A percentile compares a stretch with the other conserved stretches of the same genome.
Evolutionary conservation across 495 filamentous ascomycete species (phyloP).

Genomic region (Clohesyomyces aquaticus): DNA sequence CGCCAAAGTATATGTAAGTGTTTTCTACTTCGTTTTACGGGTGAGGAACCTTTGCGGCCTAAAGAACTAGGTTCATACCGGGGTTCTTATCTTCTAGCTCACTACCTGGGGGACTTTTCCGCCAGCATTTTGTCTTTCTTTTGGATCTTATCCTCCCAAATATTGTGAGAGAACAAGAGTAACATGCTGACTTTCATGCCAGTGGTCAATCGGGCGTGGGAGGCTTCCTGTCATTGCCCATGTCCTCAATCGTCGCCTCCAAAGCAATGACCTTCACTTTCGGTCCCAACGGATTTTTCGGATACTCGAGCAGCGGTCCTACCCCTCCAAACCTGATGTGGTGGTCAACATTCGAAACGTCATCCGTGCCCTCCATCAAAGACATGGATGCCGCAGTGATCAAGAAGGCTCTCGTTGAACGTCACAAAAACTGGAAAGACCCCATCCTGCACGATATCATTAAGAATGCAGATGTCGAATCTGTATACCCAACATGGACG

Average conservation of each 20-base stretch:
- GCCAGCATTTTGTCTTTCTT: background rate
- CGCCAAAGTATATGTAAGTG: constrained; percentile 52
- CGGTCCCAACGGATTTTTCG: constrained; percentile 62
- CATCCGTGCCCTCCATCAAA: constrained; percentile 22
- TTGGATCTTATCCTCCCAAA: background rate
- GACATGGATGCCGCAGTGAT: constrained; percentile 51
- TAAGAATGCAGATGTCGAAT: constrained; percentile 47
- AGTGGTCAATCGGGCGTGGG: constrained; percentile 59
- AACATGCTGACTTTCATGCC: too few relatives aligned
- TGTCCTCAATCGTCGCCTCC: constrained; percentile 43
- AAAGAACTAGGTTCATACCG: too few relatives aligned
- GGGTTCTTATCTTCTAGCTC: too few relatives aligned
- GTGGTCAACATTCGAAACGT: constrained; percentile 38
- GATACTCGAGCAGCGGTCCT: constrained; percentile 48
- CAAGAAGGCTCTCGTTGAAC: constrained; percentile 49
- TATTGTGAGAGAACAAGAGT: too few relatives aligned
- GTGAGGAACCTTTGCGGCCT: too few relatives aligned
- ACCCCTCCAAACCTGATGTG: constrained; percentile 27
- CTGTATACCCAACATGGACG: constrained; percentile 60
- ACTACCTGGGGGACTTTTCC: too few relatives aligned
- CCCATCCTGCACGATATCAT: constrained; percentile 56
- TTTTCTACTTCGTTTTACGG: background rate
- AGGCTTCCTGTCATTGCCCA: constrained; percentile 53
- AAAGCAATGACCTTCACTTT: constrained; percentile 57
- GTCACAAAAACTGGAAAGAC: constrained; percentile 56